These are phyloP conservation scores for Coccomyxa subellipsoidea DNA, from an alignment of 163 green algal genomes.

Conservation along the genomic window DNA sequence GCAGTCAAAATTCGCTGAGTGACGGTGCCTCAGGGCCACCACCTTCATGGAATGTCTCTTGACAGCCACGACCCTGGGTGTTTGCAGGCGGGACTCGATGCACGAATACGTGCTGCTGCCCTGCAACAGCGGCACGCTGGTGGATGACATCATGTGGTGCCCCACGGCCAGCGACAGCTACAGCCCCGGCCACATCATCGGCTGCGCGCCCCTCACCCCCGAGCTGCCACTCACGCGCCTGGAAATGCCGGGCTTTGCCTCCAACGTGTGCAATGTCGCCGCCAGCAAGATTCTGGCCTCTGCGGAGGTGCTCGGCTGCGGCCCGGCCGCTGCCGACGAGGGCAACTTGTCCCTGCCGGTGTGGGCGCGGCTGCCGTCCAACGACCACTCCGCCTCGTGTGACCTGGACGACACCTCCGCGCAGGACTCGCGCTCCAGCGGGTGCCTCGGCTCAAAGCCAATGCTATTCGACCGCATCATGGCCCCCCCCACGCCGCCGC, in stretches of 20 bases:
- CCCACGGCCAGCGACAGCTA: background rate
- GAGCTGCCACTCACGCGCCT: background rate
- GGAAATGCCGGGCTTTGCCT: background rate
- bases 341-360: background rate
- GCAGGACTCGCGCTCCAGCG: background rate
- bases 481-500: background rate
- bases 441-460: background rate
- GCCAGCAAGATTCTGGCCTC: background rate
- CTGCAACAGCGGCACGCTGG: background rate
- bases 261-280: background rate
- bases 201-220: background rate
- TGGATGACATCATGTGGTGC: background rate
- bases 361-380: background rate
- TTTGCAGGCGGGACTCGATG: background rate
- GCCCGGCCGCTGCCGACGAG: background rate
- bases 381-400: background rate
- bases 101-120: background rate
- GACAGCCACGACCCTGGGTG: background rate
- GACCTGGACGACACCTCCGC: background rate
- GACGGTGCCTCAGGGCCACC: no score
- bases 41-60: background rate
- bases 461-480: background rate
- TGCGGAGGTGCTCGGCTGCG: background rate
- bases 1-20: no score
- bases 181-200: background rate